Evolutionary conservation across 495 filamentous ascomycete genomes (phyloP), one percentile per base, ranked within the genome.

Genomic region (Podospora pseudopauciseta): DNA sequence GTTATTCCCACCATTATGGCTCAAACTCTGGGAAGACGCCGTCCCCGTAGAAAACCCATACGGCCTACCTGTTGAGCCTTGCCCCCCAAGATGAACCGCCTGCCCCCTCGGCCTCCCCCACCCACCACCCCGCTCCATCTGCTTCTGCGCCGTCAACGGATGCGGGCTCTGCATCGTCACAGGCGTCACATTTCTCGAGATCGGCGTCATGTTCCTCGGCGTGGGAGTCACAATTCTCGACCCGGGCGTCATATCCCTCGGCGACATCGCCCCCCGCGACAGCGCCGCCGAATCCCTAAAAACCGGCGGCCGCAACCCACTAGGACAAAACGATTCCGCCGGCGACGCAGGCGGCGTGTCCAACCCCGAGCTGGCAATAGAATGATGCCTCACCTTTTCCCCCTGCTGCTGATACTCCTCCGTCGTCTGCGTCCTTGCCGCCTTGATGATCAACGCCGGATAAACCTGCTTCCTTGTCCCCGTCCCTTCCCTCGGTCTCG

Each of bases 271-370:
- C 15, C 26, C 56, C 3, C n/a, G 4, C 5, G 56, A 20, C 23
- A 20, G 23, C n/a, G 56, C 19, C 13, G 23, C 6, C 6, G 23
- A 58, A 3, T 15, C 6, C 56, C n/a, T 58, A 58, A 15, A 9
- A 9, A 27, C 11, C 27, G 59, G 16, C 27, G 59, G 19, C 30
- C 26, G 3, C 59, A 18, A 11, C n/a, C 26, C 59, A n/a, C 23
- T 28, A 2, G 59, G n/a, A 6, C 16, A 61, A 20, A 28, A 61
- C 59, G 59, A 61, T 5, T 61, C 59, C 4, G 59, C 59, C 16
- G 59, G 59, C 11, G 55, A 60, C 9, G 54, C 65, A 9, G 65
- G 65, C 19, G 65, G 65, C 5, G 65, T 67, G 55, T 58, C 55
- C 7, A 26, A n/a, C 7, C 55, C n/a, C 6, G 55, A 58, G 55